Percentiles rank a stretch among this genome's conserved stretches.
Conservation (phyloP, 805 yeast genomes). For the Hanseniaspora pseudoguilliermondii region DNA sequence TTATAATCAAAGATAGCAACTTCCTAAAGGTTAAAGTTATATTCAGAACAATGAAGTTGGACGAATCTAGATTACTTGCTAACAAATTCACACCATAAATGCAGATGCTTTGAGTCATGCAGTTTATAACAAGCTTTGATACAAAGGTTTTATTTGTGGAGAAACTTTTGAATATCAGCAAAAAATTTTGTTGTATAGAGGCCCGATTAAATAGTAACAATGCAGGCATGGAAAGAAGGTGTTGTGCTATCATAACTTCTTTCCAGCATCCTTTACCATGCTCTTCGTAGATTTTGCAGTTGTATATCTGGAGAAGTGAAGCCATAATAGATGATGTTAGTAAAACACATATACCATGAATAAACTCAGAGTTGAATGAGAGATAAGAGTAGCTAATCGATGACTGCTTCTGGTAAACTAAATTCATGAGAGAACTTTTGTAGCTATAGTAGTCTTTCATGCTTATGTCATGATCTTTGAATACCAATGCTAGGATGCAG, state of each 20-base stretch:
- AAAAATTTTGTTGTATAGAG: constrained; percentile 3
- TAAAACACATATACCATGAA: constrained; percentile 31
- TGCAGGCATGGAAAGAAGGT: constrained; percentile 42
- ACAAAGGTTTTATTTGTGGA: constrained; percentile 19
- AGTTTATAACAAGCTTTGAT: constrained; percentile 31
- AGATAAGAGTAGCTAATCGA: background rate
- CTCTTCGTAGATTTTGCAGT: constrained; percentile 36
- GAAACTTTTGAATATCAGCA: constrained; percentile 15
- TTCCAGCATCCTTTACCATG: constrained; percentile 49
- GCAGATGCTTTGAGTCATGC: constrained; percentile 47
- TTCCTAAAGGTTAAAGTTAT: constrained; percentile 30
- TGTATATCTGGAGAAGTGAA: constrained; percentile 46
- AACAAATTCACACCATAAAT: constrained; percentile 55
- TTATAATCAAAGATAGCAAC: constrained; percentile 44
- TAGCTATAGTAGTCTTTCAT: constrained; percentile 9
- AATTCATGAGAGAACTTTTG: constrained; percentile 14
- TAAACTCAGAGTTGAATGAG: background rate
- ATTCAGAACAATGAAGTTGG: constrained; percentile 1
- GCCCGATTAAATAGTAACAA: constrained; percentile 23
- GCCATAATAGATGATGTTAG: constrained; percentile 37
- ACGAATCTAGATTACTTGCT: constrained; percentile 29
- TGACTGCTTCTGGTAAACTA: background rate
- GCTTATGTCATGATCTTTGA: constrained; percentile 22
- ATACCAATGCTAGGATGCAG: constrained; percentile 33
- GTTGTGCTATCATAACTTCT: constrained; percentile 52